Evolutionary conservation across 352 stramenopile genomes (phyloP), one percentile per base, ranked within the genome.

Genomic region (Phytophthora tentaculata): DNA sequence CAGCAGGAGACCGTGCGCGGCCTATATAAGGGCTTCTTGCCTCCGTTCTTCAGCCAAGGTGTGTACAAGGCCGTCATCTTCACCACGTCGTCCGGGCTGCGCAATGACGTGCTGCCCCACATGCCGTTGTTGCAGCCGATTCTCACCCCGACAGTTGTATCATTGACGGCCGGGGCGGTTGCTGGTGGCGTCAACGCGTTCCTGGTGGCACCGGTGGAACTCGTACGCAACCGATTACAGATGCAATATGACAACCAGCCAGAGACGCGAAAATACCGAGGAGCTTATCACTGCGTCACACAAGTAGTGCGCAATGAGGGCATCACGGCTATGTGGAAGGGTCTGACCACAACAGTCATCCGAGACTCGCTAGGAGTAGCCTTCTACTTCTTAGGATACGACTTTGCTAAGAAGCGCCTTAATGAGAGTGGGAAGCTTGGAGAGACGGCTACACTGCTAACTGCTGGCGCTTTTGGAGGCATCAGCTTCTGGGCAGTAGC

Each of bases 31-130:
- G 88, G 88, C 35, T 93, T 96, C 44, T 73, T 93, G 50, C 84
- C 85, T n/a, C 88, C 88, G 4, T 94, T 96, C 69, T 92, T 92
- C 67, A 92, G 85, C 51, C 88, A 96, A 64, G 88, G 84, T 1
- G 76, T 96, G 50, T 96, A 96, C 84, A 96, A 96, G 68, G 87
- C 88, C 35, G 85, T 96, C 53, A 96, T 96, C 67, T 96, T 96
- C 67, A 93, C 85, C 24, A 89, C 79, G 2, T 92, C 84, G 5
- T 77, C 82, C 26, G 76, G 63, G 53, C 59, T 90, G n/a, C 82
- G 82, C 55, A 78, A 72, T 26, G 82, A 92, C 35, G 62, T 89
- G 13, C 64, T 92, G 16, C 74, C 81, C 6, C 51, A 69, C 26
- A 54, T 73, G 45, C 28, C 59, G 43, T 32, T 76, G 12, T 37